phyloP scores from a whole-genome alignment of 2,329 filamentous ascomycete genomes.

The Xylariales sp. region DNA sequence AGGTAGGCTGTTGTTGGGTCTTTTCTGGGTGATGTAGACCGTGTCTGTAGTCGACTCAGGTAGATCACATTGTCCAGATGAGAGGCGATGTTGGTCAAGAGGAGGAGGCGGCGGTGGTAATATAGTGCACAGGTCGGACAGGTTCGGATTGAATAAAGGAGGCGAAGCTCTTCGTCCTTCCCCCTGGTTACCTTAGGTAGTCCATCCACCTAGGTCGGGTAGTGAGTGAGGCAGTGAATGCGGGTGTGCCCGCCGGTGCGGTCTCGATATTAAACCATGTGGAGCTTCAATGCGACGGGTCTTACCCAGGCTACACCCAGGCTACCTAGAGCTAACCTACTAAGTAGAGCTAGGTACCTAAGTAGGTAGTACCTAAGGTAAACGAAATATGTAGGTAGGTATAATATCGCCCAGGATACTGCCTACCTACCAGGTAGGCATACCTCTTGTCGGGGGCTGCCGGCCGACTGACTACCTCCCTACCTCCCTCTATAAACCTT shows the following conservation, averaged over 20 bases:
- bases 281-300: too few relatives aligned
- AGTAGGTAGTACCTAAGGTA: neutral
- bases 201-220: neutral
- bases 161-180: conserved; percentile 17
- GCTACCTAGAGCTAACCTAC: too few relatives aligned
- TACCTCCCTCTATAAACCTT: too few relatives aligned
- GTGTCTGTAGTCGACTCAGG: too few relatives aligned
- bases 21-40: neutral
- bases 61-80: too few relatives aligned
- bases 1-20: neutral
- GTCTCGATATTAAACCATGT: too few relatives aligned
- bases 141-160: conserved; percentile 7
- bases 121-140: conserved; percentile 13
- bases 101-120: neutral
- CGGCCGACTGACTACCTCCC: conserved; percentile 9
- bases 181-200: neutral
- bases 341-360: neutral
- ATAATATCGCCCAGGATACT: neutral
- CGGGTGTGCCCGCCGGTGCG: too few relatives aligned
- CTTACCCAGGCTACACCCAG: too few relatives aligned
- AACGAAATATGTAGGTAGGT: too few relatives aligned
- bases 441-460: conserved; percentile 21
- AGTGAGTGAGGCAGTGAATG: too few relatives aligned
- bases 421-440: neutral
- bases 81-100: neutral